These are phyloP conservation scores for Entonaema liquescens DNA, from an alignment of 495 filamentous ascomycete species.

Conservation along the genomic window DNA sequence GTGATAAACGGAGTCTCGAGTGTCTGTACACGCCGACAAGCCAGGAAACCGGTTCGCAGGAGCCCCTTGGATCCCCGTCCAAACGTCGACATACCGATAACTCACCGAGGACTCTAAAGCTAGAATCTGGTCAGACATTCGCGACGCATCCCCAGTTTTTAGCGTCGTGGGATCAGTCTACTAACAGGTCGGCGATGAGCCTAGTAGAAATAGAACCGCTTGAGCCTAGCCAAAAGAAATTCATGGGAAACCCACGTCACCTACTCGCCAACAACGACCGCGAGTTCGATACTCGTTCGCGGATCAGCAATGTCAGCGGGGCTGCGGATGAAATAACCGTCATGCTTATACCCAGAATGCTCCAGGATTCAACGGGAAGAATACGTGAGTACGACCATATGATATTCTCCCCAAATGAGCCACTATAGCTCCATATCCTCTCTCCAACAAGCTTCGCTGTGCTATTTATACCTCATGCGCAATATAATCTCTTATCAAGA, in stretches of 20 bases:
- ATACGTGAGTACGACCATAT: conserved; percentile 56
- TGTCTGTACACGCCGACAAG: conserved; percentile 58
- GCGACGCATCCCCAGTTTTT: conserved; percentile 28
- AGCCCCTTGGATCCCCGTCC: conserved; percentile 52
- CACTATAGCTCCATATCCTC: not conserved
- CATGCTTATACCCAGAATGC: conserved; percentile 65
- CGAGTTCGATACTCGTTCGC: conserved; percentile 63
- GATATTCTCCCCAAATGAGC: not conserved
- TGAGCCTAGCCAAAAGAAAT: conserved; percentile 34
- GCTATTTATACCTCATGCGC: not conserved
- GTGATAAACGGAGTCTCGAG: conserved; percentile 64
- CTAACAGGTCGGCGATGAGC: conserved; percentile 26
- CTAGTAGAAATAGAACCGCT: conserved; percentile 14
- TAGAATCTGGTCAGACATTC: conserved; percentile 26
- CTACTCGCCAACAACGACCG: conserved; percentile 45
- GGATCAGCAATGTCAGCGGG: conserved; percentile 56
- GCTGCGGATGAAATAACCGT: conserved; percentile 66
- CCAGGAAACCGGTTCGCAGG: conserved; percentile 46
- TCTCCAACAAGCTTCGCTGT: not conserved
- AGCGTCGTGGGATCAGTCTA: conserved; percentile 36
- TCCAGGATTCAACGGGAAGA: conserved; percentile 65
- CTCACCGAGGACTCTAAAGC: conserved; percentile 44
- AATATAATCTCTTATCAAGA: not conserved
- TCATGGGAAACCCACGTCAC: conserved; percentile 35
- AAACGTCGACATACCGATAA: conserved; percentile 56